Conservation (phyloP, 345 rosid species). For the Firmiana major region DNA sequence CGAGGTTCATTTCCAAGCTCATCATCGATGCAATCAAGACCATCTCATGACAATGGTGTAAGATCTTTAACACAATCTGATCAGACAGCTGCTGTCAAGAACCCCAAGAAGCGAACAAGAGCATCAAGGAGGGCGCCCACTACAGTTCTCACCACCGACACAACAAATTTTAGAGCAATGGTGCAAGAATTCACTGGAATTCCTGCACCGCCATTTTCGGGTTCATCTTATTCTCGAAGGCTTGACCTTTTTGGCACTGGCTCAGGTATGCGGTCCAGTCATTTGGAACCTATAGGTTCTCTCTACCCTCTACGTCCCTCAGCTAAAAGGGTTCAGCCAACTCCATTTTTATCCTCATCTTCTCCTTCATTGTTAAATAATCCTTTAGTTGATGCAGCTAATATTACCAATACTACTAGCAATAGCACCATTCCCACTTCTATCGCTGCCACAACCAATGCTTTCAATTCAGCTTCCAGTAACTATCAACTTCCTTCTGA, state of each 20-base stretch:
- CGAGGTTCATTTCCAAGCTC: constrained; percentile 21
- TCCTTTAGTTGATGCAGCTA: constrained; percentile 15
- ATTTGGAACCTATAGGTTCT: constrained; percentile 36
- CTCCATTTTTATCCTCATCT: constrained; percentile 27
- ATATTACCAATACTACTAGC: constrained; percentile 13
- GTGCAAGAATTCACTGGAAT: constrained; percentile 96
- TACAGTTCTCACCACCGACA: constrained; percentile 83
- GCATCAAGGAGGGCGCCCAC: constrained; percentile 91
- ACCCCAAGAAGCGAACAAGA: constrained; percentile 81
- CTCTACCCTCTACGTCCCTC: constrained; percentile 51
- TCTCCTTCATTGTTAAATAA: constrained; percentile 13
- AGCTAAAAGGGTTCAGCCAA: constrained; percentile 46
- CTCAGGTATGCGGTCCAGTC: constrained; percentile 32
- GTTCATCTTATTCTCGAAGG: constrained; percentile 53
- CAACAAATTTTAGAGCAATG: constrained; percentile 86
- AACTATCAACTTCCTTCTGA: constrained; percentile 34
- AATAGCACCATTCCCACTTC: constrained; percentile 14
- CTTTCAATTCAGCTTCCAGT: constrained; percentile 26
- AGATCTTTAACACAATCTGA: constrained; percentile 24
- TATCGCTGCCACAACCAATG: constrained; percentile 5
- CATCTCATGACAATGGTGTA: constrained; percentile 20
- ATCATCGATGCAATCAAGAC: constrained; percentile 22
- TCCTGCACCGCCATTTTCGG: constrained; percentile 75
- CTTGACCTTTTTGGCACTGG: constrained; percentile 61
- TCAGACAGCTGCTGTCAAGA: constrained; percentile 30